phyloP scores from a whole-genome alignment of 148 eudicot genomes.

The Nepenthes mirabilis region DNA sequence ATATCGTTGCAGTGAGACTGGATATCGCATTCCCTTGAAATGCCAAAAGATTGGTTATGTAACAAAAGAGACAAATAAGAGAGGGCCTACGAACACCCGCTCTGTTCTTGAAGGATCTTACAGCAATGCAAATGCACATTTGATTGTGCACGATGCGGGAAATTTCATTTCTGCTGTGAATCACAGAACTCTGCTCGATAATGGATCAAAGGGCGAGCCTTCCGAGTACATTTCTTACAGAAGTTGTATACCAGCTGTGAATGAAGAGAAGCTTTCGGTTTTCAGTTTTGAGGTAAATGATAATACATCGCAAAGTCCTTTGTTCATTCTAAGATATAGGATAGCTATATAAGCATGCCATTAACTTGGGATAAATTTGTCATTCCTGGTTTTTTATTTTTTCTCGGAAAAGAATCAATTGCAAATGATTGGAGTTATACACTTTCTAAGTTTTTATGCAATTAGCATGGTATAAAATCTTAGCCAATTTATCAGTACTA shows the following conservation, averaged over 20 bases:
- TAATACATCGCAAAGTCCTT: not conserved
- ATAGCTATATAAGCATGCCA: too few species aligned
- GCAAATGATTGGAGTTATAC: too few species aligned
- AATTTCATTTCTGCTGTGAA: slow-evolving; percentile 5
- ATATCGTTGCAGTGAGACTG: slow-evolving; percentile 91
- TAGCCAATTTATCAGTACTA: too few species aligned
- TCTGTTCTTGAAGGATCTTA: slow-evolving; percentile 24
- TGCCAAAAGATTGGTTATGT: slow-evolving; percentile 33
- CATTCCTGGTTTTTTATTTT: too few species aligned
- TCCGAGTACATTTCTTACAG: slow-evolving; percentile 55
- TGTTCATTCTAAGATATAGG: too few species aligned
- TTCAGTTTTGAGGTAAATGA: slow-evolving; percentile 80
- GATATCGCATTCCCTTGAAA: slow-evolving; percentile 75
- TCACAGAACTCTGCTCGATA: slow-evolving; percentile 30
- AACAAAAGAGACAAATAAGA: slow-evolving; percentile 18
- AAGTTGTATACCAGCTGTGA: slow-evolving; percentile 67
- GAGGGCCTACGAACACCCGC: slow-evolving; percentile 20
- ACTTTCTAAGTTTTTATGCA: too few species aligned
- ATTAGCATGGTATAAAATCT: too few species aligned
- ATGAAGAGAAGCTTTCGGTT: slow-evolving; percentile 71
- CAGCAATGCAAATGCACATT: slow-evolving; percentile 6
- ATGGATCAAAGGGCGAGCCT: slow-evolving; percentile 25
- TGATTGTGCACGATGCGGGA: slow-evolving; percentile 8
- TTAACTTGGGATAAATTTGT: too few species aligned
- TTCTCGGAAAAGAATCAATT: too few species aligned